Percentiles rank a stretch among this genome's conserved stretches.
These are phyloP conservation scores for Collybiopsis luxurians DNA, from an alignment of 768 basidiomycete species.

Conservation along the genomic window DNA sequence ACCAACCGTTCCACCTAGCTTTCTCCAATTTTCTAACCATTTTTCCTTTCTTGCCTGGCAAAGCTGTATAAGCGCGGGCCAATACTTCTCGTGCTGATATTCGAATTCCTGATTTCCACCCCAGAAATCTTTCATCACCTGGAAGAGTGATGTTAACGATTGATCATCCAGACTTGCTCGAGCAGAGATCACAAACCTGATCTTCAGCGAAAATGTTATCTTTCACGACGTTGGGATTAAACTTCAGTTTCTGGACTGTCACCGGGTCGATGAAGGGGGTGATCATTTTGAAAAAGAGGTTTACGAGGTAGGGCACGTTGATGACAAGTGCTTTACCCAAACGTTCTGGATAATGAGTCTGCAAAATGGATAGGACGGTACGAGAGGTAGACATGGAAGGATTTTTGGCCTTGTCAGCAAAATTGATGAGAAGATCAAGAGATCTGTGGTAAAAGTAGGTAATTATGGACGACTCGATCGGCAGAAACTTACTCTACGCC, in stretches of 20 bases:
- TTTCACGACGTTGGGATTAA: slow-evolving; percentile 65
- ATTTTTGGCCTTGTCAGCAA: slow-evolving; percentile 67
- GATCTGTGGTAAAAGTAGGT: slow-evolving; percentile 38
- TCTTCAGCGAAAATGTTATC: slow-evolving; percentile 68
- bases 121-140: slow-evolving; percentile 60
- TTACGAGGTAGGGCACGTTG: slow-evolving; percentile 79
- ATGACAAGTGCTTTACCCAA: slow-evolving; percentile 71
- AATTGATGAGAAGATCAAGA: slow-evolving; percentile 72
- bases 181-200: slow-evolving; percentile 38
- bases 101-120: slow-evolving; percentile 64
- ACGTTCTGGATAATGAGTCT: slow-evolving; percentile 85
- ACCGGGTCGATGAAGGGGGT: slow-evolving; percentile 82
- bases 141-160: not conserved
- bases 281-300: slow-evolving; percentile 74
- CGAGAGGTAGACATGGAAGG: slow-evolving; percentile 40
- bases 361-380: slow-evolving; percentile 61
- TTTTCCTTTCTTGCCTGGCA: slow-evolving; percentile 46
- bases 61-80: slow-evolving; percentile 59
- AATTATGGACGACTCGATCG: not conserved
- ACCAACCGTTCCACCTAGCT: slow-evolving; percentile 67
- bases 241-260: slow-evolving; percentile 71
- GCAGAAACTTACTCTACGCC: slow-evolving; percentile 67
- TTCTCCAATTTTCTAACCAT: slow-evolving; percentile 63
- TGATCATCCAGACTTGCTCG: not conserved
- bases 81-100: slow-evolving; percentile 76